A percentile compares a stretch with the other conserved stretches of the same genome.
These are phyloP conservation scores for Hypoxylon lenormandii DNA, from an alignment of 495 filamentous ascomycete species.

Conservation along the genomic window DNA sequence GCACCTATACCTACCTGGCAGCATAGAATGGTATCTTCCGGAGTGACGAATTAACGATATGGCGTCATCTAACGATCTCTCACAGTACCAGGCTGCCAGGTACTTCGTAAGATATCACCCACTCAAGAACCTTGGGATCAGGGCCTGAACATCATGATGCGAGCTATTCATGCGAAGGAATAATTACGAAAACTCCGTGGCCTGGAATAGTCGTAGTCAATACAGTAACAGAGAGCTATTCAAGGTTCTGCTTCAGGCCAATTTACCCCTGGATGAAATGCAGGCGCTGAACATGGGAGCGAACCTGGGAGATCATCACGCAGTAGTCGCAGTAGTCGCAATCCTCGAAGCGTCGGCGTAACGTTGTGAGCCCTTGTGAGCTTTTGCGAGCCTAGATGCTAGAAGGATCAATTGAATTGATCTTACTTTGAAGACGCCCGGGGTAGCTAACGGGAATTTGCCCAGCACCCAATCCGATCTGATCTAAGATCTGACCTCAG, in stretches of 20 bases:
- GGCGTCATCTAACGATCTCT: slow-evolving; percentile 6
- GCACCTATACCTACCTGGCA: slow-evolving; percentile 3
- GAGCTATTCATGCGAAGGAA: slow-evolving; percentile 6
- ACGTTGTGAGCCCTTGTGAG: no score
- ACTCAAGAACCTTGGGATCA: no score
- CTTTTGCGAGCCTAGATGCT: no score
- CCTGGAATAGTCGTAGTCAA: background rate
- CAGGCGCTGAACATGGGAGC: background rate
- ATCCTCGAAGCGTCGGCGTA: slow-evolving; percentile 19
- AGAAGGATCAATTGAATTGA: slow-evolving; percentile 36
- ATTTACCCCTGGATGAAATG: background rate
- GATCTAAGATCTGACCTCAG: slow-evolving; percentile 39
- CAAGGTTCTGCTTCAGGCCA: background rate
- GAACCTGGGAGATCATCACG: slow-evolving; percentile 20
- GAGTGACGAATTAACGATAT: background rate
- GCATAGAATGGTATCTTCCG: background rate
- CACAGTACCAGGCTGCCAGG: background rate
- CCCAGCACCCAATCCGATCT: slow-evolving; percentile 37
- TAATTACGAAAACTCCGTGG: slow-evolving; percentile 7
- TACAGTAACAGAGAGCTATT: background rate
- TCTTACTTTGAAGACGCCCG: slow-evolving; percentile 12
- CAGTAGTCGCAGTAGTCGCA: slow-evolving; percentile 14
- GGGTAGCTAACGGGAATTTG: slow-evolving; percentile 9
- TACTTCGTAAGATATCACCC: background rate
- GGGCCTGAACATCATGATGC: background rate